These are phyloP conservation scores for Cordyceps tenuipes DNA, from an alignment of 2,329 filamentous ascomycete genomes.

Conservation along the genomic window DNA sequence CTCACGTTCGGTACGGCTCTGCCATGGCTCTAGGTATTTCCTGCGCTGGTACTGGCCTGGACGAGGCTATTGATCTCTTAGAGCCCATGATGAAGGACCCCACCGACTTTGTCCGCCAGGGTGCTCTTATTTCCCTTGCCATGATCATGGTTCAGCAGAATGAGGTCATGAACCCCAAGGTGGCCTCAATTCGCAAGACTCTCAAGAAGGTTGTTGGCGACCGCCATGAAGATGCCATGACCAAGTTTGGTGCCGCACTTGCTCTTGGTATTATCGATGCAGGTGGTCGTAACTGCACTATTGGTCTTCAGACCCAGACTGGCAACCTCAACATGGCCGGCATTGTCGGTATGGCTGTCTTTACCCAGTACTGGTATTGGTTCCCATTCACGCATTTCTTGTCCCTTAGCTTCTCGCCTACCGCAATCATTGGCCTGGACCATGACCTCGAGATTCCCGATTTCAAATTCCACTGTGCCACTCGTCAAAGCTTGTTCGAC, in stretches of 20 bases:
- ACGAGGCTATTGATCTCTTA: slow-evolving; percentile 91
- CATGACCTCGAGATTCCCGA: slow-evolving; percentile 87
- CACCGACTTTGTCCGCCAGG: slow-evolving; percentile 95
- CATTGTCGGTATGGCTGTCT: slow-evolving; percentile 95
- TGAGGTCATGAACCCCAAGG: slow-evolving; percentile 97
- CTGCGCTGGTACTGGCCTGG: slow-evolving; percentile 89
- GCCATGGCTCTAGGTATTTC: slow-evolving; percentile 98
- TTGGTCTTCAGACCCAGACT: slow-evolving; percentile 93
- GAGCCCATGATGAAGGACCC: slow-evolving; percentile 99
- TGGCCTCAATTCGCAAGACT: slow-evolving; percentile 80
- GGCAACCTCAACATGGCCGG: slow-evolving; percentile 98
- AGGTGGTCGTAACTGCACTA: slow-evolving; percentile 95
- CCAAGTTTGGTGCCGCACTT: slow-evolving; percentile 92
- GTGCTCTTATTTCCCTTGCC: slow-evolving; percentile 82
- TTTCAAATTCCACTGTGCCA: slow-evolving; percentile 94
- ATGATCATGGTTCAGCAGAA: slow-evolving; percentile 99
- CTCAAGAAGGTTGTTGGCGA: slow-evolving; percentile 91
- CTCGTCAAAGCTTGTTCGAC: slow-evolving; percentile 90
- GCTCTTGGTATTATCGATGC: slow-evolving; percentile 97
- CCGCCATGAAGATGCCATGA: slow-evolving; percentile 97
- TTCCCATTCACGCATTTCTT: slow-evolving; percentile 98
- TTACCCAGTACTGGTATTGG: slow-evolving; percentile 99
- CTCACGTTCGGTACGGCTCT: slow-evolving; percentile 93
- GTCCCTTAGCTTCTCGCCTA: slow-evolving; percentile 92
- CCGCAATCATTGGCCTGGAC: slow-evolving; percentile 89